Base-by-base conservation (phyloP, 1,284 basidiomycete genomes). In the Boletellus deceptivus region DNA sequence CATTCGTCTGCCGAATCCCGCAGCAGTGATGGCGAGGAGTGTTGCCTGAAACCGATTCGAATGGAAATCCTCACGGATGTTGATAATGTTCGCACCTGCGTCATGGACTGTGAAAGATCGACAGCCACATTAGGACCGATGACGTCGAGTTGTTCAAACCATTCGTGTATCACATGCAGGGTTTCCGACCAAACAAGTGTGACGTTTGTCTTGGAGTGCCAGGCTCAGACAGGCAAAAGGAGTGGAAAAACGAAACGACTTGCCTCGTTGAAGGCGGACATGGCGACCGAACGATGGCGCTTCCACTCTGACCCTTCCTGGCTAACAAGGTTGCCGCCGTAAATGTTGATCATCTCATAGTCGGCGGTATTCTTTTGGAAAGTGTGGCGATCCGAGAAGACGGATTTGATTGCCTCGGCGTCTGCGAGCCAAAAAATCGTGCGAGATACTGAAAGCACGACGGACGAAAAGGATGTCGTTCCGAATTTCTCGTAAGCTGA, bases 171-270 rank as follows among this genome's bases (percentile, higher is more conserved):
- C 6, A 77, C 63, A 6, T 70, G 67, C 5, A 71, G 65, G 0
- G 73, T 67, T 54, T 77, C 73, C 6, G 59, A 55, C 75, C 74
- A 78, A 11, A 78, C 75, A 3, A 77, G 62, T 6, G 69, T 70
- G 48, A 75, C 70, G 29, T 77, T 78, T 14, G 68, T 65, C 75
- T 76, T 55, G 24, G 7, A 31, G 17, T 7, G 33, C 40, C 8
- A 17, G 18, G 0, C 18, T 52, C 29, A 52, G 52, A 37, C 34
- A 17, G 22, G 43, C 16, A 24, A 29, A 2, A n/a, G n/a, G 16
- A 42, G 24, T 14, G 3, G n/a, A 6, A n/a, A 20, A 17, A 0
- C 3, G 38, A 27, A 22, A 20, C 7, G 2, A 4, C 61, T 52
- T 40, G n/a, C 62, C 55, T 64, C 65, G 16, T 52, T 66, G 48